phyloP scores from a whole-genome alignment of 345 rosid species.

The Syzygium aromaticum region DNA sequence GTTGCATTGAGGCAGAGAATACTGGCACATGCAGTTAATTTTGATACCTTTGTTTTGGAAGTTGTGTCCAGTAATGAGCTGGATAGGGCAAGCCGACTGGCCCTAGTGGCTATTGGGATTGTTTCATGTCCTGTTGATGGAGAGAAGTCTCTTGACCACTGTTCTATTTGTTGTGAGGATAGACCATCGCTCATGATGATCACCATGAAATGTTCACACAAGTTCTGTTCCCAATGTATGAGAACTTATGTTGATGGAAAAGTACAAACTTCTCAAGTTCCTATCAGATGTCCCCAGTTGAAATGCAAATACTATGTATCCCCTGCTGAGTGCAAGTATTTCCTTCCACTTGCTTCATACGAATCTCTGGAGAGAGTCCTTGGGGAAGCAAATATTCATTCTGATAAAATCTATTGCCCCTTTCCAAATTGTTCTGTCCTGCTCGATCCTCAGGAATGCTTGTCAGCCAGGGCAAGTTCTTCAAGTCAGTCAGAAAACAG shows the following conservation, averaged over 20 bases:
- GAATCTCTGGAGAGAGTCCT: slow-evolving; percentile 53
- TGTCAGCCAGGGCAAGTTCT: slow-evolving; percentile 65
- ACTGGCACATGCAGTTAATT: slow-evolving; percentile 45
- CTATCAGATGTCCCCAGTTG: slow-evolving; percentile 81
- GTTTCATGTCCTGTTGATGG: slow-evolving; percentile 40
- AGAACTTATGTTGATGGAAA: slow-evolving; percentile 78
- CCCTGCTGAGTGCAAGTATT: slow-evolving; percentile 46
- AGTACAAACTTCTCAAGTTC: slow-evolving; percentile 68
- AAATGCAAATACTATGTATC: slow-evolving; percentile 76
- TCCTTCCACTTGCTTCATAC: slow-evolving; percentile 61
- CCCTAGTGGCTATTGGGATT: slow-evolving; percentile 77
- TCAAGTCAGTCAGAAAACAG: slow-evolving; percentile 64
- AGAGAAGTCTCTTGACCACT: slow-evolving; percentile 38
- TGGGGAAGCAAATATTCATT: slow-evolving; percentile 52
- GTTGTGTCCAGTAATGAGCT: slow-evolving; percentile 46
- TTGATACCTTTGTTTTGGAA: slow-evolving; percentile 62
- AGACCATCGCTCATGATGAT: slow-evolving; percentile 71
- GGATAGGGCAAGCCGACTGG: slow-evolving; percentile 52
- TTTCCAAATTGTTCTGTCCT: slow-evolving; percentile 74
- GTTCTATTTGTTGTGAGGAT: slow-evolving; percentile 88
- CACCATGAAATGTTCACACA: slow-evolving; percentile 74
- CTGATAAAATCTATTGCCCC: slow-evolving; percentile 77
- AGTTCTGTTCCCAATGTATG: slow-evolving; percentile 95
- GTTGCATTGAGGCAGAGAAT: slow-evolving; percentile 72
- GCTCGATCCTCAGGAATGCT: slow-evolving; percentile 65